These are phyloP conservation scores for Pseudocercospora crystallina DNA, from an alignment of 2,329 filamentous ascomycete species.

Conservation along the genomic window DNA sequence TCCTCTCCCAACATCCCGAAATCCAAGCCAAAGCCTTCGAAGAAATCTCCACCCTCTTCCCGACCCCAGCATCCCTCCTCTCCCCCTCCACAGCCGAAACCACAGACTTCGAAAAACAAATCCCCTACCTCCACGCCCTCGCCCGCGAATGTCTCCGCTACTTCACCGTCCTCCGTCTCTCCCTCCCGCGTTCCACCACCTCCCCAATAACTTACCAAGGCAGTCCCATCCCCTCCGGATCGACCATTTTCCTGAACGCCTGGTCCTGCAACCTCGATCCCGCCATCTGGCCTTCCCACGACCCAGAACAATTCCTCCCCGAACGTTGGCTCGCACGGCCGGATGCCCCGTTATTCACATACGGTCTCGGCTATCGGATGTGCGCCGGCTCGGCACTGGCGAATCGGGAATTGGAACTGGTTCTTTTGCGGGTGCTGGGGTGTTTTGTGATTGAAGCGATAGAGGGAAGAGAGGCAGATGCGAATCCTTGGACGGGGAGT, in stretches of 20 bases:
- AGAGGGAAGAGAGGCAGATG: conserved; percentile 54
- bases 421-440: conserved; percentile 62
- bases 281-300: conserved; percentile 32
- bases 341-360: conserved; percentile 57
- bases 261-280: conserved; percentile 66
- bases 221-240: conserved; percentile 60
- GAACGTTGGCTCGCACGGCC: conserved; percentile 57
- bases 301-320: conserved; percentile 58
- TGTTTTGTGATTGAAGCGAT: conserved; percentile 56
- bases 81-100: not conserved
- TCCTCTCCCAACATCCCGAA: conserved; percentile 59
- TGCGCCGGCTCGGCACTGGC: conserved; percentile 63
- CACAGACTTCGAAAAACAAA: conserved; percentile 51
- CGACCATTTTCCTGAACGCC: conserved; percentile 64
- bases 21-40: conserved; percentile 60
- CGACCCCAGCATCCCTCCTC: conserved; percentile 34
- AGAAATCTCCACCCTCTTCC: conserved; percentile 49
- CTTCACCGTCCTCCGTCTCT: conserved; percentile 63
- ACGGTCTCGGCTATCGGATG: conserved; percentile 67
- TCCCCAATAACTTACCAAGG: conserved; percentile 60
- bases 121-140: conserved; percentile 63
- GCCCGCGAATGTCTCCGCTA: conserved; percentile 63
- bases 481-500: conserved; percentile 59
- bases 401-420: conserved; percentile 64
- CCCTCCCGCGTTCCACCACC: conserved; percentile 61